Evolutionary conservation across 2,329 filamentous ascomycete genomes (phyloP), one percentile per base, ranked within the genome.

Genomic region (Teratosphaeria nubilosa): DNA sequence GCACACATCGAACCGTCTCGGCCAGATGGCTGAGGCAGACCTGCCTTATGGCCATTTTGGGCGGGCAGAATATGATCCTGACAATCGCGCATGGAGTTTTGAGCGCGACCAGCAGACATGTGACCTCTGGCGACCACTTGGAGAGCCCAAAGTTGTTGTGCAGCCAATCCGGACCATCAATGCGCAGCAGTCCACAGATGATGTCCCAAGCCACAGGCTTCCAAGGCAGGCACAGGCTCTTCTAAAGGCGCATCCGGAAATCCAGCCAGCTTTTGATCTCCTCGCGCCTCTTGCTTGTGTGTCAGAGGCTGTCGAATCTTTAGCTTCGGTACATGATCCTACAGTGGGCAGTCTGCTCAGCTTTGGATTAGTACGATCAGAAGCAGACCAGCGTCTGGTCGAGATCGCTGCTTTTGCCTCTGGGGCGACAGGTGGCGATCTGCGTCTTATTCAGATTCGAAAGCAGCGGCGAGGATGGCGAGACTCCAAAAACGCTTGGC

Each of bases 391-490:
- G 51, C 65, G 65, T 13, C 62, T 73, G 5, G 68, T 72, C 16
- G 68, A 69, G 4, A 60, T 76, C 1, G 68, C 70, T 11, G 71
- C 67, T 2, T 67, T 70, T 41, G 63, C 65, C 3, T 60, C 78
- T 2, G 86, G 86, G n/a, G 76, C 78, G 54, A 78, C 77, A 14
- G 82, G 83, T 1, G 80, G 85, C 62, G 72, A 81, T 1, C 71
- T 90, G 10, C 80, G 81, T 2, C 66, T 90, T 2, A 70, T 79
- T 4, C 74, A 76, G 6, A 69, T 86, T 3, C 74, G 76, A 3
- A 69, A 77, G 24, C 78, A 82, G 53, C 74, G 73, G 53, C 81
- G 80, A 73, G 75, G 77, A n/a, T 87, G 85, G 83, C 71, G 69
- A 0, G 68, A 72, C 2, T 71, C 79, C 37, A 72, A 73, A 37